phyloP scores from a whole-genome alignment of 768 basidiomycete genomes.

The Auriscalpium orientale region DNA sequence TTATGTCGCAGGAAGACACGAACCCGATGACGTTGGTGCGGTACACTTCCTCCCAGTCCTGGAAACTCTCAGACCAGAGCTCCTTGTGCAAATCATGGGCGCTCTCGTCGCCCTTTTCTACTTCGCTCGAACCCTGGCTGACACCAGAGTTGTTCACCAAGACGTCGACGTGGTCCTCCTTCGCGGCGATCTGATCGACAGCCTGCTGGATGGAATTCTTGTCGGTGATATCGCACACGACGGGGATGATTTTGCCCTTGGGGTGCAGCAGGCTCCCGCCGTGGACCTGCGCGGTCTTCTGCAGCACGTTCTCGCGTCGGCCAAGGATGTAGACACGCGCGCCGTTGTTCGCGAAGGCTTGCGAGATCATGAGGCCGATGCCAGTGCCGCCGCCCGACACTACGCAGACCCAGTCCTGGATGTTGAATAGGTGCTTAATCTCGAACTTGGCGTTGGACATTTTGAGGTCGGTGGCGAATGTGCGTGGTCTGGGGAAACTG shows the following conservation, averaged over 20 bases:
- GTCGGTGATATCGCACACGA: constrained; percentile 21
- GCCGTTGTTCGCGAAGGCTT: constrained; percentile 34
- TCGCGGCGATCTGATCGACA: constrained; percentile 17
- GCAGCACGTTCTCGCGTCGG: constrained; percentile 26
- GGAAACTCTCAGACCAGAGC: constrained; percentile 23
- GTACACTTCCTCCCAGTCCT: constrained; percentile 26
- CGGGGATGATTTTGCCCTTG: constrained; percentile 23
- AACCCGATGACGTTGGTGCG: constrained; percentile 27
- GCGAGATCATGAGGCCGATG: constrained; percentile 37
- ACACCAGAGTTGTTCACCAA: constrained; percentile 30
- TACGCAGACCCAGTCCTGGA: constrained; percentile 22
- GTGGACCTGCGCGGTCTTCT: constrained; percentile 21
- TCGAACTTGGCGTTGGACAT: constrained; percentile 15
- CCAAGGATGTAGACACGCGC: constrained; percentile 35
- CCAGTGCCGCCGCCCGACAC: constrained; percentile 28
- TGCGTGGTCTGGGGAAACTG: background rate
- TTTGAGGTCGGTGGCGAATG: background rate
- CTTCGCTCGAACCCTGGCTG: constrained; percentile 14
- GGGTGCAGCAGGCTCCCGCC: constrained; percentile 21
- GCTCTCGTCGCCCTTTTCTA: constrained; percentile 24
- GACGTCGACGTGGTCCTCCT: constrained; percentile 25
- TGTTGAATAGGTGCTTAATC: constrained; percentile 20
- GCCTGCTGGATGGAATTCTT: constrained; percentile 22
- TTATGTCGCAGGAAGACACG: background rate
- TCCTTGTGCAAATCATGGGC: constrained; percentile 20